phyloP scores from a whole-genome alignment of 2,329 filamentous ascomycete genomes.

The Fusarium verrucosum region DNA sequence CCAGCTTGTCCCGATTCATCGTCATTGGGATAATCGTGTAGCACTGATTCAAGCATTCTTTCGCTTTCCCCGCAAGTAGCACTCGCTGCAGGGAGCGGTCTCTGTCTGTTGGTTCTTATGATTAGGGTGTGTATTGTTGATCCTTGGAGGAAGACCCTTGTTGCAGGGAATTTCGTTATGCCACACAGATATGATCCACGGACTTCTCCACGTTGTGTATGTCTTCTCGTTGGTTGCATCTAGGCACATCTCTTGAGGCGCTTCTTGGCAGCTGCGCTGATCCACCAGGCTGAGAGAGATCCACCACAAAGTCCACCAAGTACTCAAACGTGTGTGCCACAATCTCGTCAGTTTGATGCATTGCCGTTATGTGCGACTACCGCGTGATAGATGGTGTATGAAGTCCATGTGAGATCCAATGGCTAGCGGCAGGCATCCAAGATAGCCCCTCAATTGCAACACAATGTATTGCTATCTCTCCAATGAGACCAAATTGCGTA shows the following conservation, averaged over 20 bases:
- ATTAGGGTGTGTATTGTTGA: constrained; percentile 6
- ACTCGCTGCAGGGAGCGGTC: not conserved
- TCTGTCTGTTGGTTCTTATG: constrained; percentile 14
- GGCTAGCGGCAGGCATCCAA: constrained; percentile 2
- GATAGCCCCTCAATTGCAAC: constrained; percentile 6
- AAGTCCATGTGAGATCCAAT: not conserved
- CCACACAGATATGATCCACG: constrained; percentile 18
- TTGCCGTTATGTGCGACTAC: constrained; percentile 25
- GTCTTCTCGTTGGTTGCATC: constrained; percentile 10
- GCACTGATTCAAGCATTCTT: not conserved
- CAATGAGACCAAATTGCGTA: not conserved
- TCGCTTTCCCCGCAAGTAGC: not conserved
- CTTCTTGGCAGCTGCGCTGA: constrained; percentile 33
- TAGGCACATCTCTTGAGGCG: constrained; percentile 1
- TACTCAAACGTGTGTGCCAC: constrained; percentile 10
- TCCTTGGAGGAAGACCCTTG: constrained; percentile 26
- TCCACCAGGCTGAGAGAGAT: constrained; percentile 2
- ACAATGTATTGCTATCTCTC: constrained; percentile 3
- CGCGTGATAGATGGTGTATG: constrained; percentile 5
- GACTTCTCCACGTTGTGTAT: constrained; percentile 1
- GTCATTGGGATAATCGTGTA: not conserved
- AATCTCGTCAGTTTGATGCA: constrained; percentile 15
- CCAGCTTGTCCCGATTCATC: not conserved
- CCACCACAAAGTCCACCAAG: not conserved
- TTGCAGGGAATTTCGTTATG: constrained; percentile 24